Evolutionary conservation across 495 filamentous ascomycete genomes (phyloP), one percentile per base, ranked within the genome.

Genomic region (Xylaria nigripes): DNA sequence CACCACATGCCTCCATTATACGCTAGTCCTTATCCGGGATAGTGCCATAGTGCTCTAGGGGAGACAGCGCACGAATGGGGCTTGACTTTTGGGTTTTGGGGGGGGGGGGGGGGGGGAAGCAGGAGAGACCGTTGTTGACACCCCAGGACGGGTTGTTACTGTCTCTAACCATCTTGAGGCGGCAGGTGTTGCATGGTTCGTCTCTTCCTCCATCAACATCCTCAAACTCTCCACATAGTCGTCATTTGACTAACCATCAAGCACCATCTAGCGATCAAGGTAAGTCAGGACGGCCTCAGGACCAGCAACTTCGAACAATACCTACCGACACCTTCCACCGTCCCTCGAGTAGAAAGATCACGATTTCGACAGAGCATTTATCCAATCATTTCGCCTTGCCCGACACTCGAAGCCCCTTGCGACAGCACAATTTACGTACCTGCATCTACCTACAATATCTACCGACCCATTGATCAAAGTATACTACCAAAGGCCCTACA

Each of bases 11-110:
- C 61, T 57, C 53, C 57, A 16, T 25, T 0, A 8, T 6, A 24
- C 54, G 55, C 64, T 67, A 67, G 32, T 0, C 61, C 50, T 0
- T 0, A 16, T 9, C 0, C 0, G 24, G 47, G 12, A 15, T 64
- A 62, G 64, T 42, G 30, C 24, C 2, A 10, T 49, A 49, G 30
- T 21, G 51, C 34, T 53, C 55, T 54, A 62, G 59, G 61, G 64
- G 59, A 50, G 55, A 62, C 57, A 51, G 27, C 42, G 45, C 59
- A 59, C 55, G 61, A 61, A 58, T 60, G 60, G 63, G 64, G 58
- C 60, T 16, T 36, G 32, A 5, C 32, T 15, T 36, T 36, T 21
- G 25, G 32, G 22, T 15, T 6, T 46, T 46, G 44, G 44, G 51
- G 43, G 51, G 51, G 13, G 5, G 5, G 15, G 18, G 36, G 13